Percentiles rank a stretch among this genome's conserved stretches.
Conservation (phyloP, 176 grass and related monocot genomes). For the Musa acuminata region DNA sequence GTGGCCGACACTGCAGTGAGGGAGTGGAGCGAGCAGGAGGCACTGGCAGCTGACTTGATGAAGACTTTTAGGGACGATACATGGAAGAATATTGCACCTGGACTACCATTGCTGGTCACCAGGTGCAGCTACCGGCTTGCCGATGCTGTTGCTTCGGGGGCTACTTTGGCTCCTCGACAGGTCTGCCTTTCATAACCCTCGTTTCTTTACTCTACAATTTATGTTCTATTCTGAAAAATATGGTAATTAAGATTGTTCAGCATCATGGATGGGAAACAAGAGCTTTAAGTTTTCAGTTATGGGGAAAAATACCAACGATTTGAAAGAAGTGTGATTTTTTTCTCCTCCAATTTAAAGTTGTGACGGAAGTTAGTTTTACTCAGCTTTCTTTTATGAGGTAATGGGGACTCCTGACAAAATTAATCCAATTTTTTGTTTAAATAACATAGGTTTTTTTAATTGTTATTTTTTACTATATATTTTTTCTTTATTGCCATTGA, state of each 20-base stretch:
- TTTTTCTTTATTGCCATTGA: too few relatives aligned
- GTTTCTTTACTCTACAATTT: not conserved
- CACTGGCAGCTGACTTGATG: conserved; percentile 49
- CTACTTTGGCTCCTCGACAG: conserved; percentile 54
- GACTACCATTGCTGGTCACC: conserved; percentile 55
- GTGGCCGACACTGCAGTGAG: conserved; percentile 43
- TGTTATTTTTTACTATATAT: too few relatives aligned
- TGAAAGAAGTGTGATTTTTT: too few relatives aligned
- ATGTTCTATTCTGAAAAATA: not conserved
- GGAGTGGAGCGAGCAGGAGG: conserved; percentile 63
- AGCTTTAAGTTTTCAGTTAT: not conserved
- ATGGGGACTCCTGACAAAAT: too few relatives aligned
- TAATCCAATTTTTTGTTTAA: too few relatives aligned
- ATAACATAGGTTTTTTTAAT: too few relatives aligned
- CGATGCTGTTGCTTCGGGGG: conserved; percentile 48
- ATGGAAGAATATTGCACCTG: conserved; percentile 71
- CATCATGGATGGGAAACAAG: not conserved
- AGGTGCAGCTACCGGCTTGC: conserved; percentile 49
- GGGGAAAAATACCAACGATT: not conserved
- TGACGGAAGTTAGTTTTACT: too few relatives aligned
- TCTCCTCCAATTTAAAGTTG: too few relatives aligned
- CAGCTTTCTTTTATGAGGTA: too few relatives aligned
- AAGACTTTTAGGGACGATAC: conserved; percentile 69
- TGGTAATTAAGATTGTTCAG: too few relatives aligned
- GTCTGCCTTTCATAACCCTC: conserved; percentile 18